phyloP scores from a whole-genome alignment of 1,284 basidiomycete species.

The Peniophora sp. region DNA sequence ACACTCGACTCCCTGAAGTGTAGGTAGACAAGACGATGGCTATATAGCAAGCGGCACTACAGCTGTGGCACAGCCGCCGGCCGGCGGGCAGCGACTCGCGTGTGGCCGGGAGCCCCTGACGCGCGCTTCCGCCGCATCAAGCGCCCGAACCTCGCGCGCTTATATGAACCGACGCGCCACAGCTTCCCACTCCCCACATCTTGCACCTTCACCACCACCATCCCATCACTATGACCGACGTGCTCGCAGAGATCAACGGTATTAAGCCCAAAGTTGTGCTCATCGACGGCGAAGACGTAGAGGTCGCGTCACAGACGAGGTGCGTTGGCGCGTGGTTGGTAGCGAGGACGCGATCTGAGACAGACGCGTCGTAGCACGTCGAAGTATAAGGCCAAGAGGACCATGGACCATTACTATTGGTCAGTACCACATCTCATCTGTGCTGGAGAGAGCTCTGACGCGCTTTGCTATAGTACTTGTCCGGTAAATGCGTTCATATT shows the following conservation, averaged over 20 bases:
- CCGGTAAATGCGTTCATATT: background rate
- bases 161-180: background rate
- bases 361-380: constrained; percentile 24
- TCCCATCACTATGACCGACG: constrained; percentile 1
- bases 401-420: constrained; percentile 50
- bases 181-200: background rate
- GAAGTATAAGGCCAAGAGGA: constrained; percentile 44
- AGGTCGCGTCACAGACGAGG: constrained; percentile 10
- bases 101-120: too few species aligned
- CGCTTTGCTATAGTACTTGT: background rate
- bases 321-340: constrained; percentile 4
- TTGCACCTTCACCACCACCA: background rate
- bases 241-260: constrained; percentile 13
- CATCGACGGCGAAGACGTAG: constrained; percentile 11
- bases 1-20: too few species aligned
- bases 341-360: too few species aligned
- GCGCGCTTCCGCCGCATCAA: too few species aligned
- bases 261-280: constrained; percentile 14
- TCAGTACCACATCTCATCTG: constrained; percentile 9
- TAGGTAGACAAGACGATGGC: too few species aligned
- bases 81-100: too few species aligned
- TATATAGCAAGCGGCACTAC: too few species aligned
- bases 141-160: too few species aligned
- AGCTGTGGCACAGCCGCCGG: too few species aligned
- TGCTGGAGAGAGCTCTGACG: too few species aligned